Conservation (phyloP, 2,329 filamentous ascomycete genomes). For the Fusarium citri region DNA sequence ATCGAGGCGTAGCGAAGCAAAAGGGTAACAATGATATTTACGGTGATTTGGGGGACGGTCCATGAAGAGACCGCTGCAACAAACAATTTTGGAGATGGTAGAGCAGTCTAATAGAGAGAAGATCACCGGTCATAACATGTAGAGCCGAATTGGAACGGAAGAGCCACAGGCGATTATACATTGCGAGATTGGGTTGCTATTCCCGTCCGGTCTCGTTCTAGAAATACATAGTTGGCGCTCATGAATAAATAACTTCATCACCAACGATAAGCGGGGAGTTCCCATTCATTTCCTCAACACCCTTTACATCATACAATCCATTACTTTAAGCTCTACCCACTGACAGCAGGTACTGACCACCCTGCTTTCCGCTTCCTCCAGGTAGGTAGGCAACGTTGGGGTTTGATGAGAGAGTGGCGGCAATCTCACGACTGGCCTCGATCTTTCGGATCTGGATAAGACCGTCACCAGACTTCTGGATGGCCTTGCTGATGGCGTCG, state of each 20-base stretch:
- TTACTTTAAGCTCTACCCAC: slow-evolving; percentile 56
- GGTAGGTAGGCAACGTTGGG: slow-evolving; percentile 97
- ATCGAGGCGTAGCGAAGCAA: slow-evolving; percentile 47
- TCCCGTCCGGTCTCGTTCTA: slow-evolving; percentile 47
- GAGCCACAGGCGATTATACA: slow-evolving; percentile 29
- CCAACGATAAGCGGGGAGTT: slow-evolving; percentile 53
- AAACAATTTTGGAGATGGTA: neutral
- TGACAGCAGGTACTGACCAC: slow-evolving; percentile 65
- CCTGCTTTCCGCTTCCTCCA: slow-evolving; percentile 76
- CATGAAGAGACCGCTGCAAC: neutral
- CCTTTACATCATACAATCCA: slow-evolving; percentile 30
- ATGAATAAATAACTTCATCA: slow-evolving; percentile 42
- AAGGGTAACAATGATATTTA: neutral
- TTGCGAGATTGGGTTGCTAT: slow-evolving; percentile 43
- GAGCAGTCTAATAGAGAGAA: neutral
- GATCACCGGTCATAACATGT: neutral
- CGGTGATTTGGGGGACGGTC: neutral
- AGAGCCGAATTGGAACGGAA: neutral
- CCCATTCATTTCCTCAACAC: slow-evolving; percentile 39
- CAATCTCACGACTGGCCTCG: slow-evolving; percentile 96
- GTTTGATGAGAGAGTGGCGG: slow-evolving; percentile 86
- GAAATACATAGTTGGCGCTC: slow-evolving; percentile 52
- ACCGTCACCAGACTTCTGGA: slow-evolving; percentile 92
- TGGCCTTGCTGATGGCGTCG: slow-evolving; percentile 93
- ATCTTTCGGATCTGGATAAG: slow-evolving; percentile 97